These are phyloP conservation scores for Silene noctiflora DNA, from an alignment of 179 eudicot genomes.

Conservation along the genomic window DNA sequence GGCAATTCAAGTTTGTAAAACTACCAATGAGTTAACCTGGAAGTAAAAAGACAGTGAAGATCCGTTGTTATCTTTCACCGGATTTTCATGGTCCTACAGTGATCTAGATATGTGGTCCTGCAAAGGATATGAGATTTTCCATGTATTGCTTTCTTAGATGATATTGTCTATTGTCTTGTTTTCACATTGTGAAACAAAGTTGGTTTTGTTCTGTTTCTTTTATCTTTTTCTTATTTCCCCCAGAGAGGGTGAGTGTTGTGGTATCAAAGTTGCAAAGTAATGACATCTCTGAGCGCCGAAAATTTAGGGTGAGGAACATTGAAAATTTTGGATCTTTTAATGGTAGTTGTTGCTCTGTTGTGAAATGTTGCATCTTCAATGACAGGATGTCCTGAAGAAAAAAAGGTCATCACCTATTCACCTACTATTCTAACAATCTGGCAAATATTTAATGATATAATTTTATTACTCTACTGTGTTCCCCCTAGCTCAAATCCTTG, in stretches of 20 bases:
- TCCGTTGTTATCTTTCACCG: neutral
- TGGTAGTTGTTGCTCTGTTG: neutral
- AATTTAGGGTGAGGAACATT: conserved; percentile 2
- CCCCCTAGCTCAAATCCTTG: neutral
- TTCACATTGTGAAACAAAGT: neutral
- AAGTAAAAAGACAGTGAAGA: neutral
- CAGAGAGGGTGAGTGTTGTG: neutral
- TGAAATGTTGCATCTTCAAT: neutral
- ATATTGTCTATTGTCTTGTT: neutral
- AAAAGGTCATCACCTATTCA: neutral
- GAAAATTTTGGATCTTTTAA: neutral
- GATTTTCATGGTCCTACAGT: neutral
- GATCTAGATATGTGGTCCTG: neutral
- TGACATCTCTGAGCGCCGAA: conserved; percentile 3
- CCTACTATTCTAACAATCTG: conserved; percentile 8
- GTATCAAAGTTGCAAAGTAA: neutral
- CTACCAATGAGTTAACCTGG: neutral
- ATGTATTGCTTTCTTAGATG: neutral
- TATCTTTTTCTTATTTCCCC: neutral
- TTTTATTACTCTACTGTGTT: neutral
- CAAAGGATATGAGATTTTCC: neutral
- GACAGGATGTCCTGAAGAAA: too few relatives aligned
- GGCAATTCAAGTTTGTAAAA: neutral
- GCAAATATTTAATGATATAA: conserved; percentile 5
- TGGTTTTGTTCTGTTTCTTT: neutral